Conservation (phyloP, 306 rosid species). For the Vachellia collinsii region DNA sequence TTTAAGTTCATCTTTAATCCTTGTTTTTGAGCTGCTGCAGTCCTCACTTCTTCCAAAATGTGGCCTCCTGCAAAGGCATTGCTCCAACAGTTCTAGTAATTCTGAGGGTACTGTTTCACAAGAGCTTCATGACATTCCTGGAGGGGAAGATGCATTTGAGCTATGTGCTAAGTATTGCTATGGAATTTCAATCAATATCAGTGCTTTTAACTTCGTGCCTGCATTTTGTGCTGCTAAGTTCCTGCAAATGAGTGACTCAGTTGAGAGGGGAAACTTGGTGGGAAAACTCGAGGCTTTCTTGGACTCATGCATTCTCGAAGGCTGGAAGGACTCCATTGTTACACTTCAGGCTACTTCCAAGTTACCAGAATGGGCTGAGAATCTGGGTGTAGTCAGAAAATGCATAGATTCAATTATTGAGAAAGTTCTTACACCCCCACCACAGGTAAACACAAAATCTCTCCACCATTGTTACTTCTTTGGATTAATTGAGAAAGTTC, state of each 20-base stretch:
- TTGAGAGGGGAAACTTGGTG: constrained; percentile 73
- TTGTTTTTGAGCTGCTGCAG: constrained; percentile 75
- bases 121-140: constrained; percentile 85
- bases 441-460: constrained; percentile 57
- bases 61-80: constrained; percentile 78
- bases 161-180: constrained; percentile 89
- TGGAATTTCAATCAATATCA: constrained; percentile 80
- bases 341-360: constrained; percentile 65
- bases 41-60: constrained; percentile 72
- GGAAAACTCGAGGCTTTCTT: constrained; percentile 87
- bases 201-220: constrained; percentile 81
- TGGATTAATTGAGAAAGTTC: constrained; percentile 2
- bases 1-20: constrained; percentile 41
- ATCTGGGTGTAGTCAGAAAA: constrained; percentile 80
- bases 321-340: constrained; percentile 90
- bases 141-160: constrained; percentile 87
- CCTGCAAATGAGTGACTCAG: constrained; percentile 77
- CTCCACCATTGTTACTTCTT: background rate
- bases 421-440: constrained; percentile 73
- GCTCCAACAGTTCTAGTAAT: constrained; percentile 50
- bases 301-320: constrained; percentile 80
- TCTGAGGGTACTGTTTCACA: constrained; percentile 47
- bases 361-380: constrained; percentile 83
- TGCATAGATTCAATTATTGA: constrained; percentile 86
- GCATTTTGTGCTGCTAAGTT: constrained; percentile 86